phyloP scores from a whole-genome alignment of 148 eudicot species.

The Polygonum aviculare region DNA sequence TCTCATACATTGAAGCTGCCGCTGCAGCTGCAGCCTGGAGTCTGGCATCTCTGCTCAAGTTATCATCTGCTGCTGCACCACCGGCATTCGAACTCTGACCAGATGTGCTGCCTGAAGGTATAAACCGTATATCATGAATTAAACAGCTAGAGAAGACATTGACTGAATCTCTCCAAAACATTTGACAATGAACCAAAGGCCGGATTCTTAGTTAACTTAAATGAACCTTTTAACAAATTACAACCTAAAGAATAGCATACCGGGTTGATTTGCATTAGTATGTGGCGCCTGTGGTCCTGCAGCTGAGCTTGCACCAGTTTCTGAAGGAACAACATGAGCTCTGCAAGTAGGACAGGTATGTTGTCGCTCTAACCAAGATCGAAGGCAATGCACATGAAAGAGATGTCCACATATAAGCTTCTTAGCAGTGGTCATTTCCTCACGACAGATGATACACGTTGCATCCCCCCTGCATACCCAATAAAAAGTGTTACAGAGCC shows the following conservation, averaged over 20 bases:
- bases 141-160: background rate
- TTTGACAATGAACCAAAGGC: background rate
- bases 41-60: constrained; percentile 49
- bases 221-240: background rate
- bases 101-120: constrained; percentile 36
- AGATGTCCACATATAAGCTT: constrained; percentile 87
- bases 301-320: constrained; percentile 48
- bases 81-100: constrained; percentile 41
- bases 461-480: constrained; percentile 68
- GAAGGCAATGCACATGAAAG: constrained; percentile 94
- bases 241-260: constrained; percentile 20
- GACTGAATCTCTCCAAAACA: background rate
- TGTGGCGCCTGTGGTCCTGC: constrained; percentile 37
- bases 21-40: constrained; percentile 90
- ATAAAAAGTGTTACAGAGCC: constrained; percentile 14
- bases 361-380: constrained; percentile 97
- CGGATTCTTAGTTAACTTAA: background rate
- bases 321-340: constrained; percentile 90
- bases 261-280: constrained; percentile 49
- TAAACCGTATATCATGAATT: constrained; percentile 1
- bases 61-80: constrained; percentile 24
- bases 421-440: constrained; percentile 98
- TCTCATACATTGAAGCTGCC: constrained; percentile 81
- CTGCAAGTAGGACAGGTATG: constrained; percentile 99
- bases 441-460: constrained; percentile 97